Evolutionary conservation across 495 filamentous ascomycete genomes (phyloP), one percentile per base, ranked within the genome.

Genomic region (Cercophora newfieldiana): DNA sequence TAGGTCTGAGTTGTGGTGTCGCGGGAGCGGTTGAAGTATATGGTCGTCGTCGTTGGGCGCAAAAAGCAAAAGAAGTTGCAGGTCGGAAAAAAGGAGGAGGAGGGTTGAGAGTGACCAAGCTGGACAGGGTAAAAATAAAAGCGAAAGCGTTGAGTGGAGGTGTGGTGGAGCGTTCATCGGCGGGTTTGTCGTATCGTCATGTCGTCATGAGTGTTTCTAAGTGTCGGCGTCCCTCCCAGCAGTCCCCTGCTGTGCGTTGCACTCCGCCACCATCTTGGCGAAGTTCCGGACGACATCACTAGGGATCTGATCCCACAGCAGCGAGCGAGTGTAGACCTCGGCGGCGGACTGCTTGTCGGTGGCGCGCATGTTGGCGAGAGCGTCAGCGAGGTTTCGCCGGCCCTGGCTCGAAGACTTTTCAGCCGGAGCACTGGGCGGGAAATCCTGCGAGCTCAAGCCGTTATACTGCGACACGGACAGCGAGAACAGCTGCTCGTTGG

Each of bases 281-380:
- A 98, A 99, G 78, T 94, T 91, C 64, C 88, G 87, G 59, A 99
- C 94, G 53, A 97, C 91, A 72, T 99, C 93, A 67, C 87, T 82
- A 53, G 96, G 93, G 66, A 99, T 91, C 74, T 90, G 89, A 71
- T 97, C 93, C 93, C 93, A 97, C 70, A 99, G 89, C 65, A 99
- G 84, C 57, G 91, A 95, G 29, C 94, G 84, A 28, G 92, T 95
- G 79, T 98, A 97, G 49, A 97, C 91, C 71, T 96, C 93, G 29
- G 91, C 89, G 37, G 87, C 91, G 59, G 83, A 85, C 63, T 86
- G 81, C 71, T 90, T 88, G 71, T 81, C 83, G 66, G 81, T 80
- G 74, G 79, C 83, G 66, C 92, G 87, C 88, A 96, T 91, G 28
- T 85, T 89, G 66, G 90, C 89, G 31, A 97, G 83, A 10, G 92